phyloP scores from a whole-genome alignment of 1,139 yeast species.

The Lodderomyces parapsilosis region DNA sequence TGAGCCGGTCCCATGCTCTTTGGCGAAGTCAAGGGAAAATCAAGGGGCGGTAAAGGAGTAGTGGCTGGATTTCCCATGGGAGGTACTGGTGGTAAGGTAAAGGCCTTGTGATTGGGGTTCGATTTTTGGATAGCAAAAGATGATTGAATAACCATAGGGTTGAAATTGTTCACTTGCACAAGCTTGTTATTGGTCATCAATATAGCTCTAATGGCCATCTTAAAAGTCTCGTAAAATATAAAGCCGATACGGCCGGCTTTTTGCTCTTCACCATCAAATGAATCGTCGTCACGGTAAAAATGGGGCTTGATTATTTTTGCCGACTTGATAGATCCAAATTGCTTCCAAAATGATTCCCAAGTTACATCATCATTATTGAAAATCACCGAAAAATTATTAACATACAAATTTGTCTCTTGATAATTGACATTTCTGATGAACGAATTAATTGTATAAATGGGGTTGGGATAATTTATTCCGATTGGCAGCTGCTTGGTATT shows the following conservation, averaged over 20 bases:
- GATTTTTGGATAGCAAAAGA: constrained; percentile 42
- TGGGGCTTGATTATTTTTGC: constrained; percentile 48
- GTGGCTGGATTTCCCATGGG: neutral
- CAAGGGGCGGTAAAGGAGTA: neutral
- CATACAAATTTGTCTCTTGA: constrained; percentile 62
- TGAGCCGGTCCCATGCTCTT: neutral
- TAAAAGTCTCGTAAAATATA: constrained; percentile 37
- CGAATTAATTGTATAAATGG: constrained; percentile 13
- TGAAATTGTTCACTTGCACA: constrained; percentile 19
- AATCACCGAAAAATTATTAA: constrained; percentile 48
- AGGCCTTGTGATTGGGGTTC: constrained; percentile 5
- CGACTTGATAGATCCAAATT: constrained; percentile 43
- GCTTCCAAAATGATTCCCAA: constrained; percentile 43
- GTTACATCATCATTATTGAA: constrained; percentile 39
- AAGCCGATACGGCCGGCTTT: constrained; percentile 45
- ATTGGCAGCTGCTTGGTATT: constrained; percentile 2
- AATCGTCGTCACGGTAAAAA: constrained; percentile 21
- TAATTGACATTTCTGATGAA: constrained; percentile 29
- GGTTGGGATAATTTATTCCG: constrained; percentile 15
- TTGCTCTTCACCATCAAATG: constrained; percentile 20
- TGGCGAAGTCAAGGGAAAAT: neutral
- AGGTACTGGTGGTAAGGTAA: constrained; percentile 2
- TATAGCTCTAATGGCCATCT: constrained; percentile 41
- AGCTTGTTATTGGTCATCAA: constrained; percentile 35
- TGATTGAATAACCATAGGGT: constrained; percentile 31